Base-by-base conservation (phyloP, 1,284 basidiomycete genomes). In the Ceratobasidium sp. region DNA sequence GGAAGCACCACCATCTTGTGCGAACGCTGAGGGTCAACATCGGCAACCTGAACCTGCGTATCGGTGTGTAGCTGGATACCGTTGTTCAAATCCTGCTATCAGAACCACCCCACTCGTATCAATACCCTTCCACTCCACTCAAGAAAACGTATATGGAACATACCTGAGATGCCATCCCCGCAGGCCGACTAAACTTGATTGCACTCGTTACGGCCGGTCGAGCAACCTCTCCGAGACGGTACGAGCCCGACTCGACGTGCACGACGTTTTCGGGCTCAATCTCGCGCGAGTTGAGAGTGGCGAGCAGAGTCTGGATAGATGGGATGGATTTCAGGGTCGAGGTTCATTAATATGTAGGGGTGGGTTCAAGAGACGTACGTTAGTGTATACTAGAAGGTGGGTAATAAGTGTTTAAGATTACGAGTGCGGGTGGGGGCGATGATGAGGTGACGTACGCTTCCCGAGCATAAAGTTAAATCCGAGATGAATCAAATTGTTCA, bases 391-490 rank as follows among this genome's bases (percentile, higher is more conserved):
- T 76, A 59, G 4, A 18, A 62, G 14, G 18, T 35, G 60, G 30
- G 35, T 14, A 75, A 18, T 52, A 57, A 64, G 38, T 4, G 71
- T 75, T n/a, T 50, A 18, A 10, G 2, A 1, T 65, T 18, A 12
- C 18, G 14, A 12, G 18, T 50, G 6, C 7, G 23, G 3, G n/a
- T 4, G 7, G 0, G 30, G 23, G 20, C 18, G 44, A 30, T n/a
- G n/a, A n/a, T n/a, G n/a, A n/a, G 18, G 57, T 10, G 14, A 80
- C 81, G 60, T 71, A 83, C 84, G 82, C 80, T 84, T 84, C 35
- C 84, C 84, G 77, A 84, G 81, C 68, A 83, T 81, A 81, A 82
- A 84, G 80, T 83, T 84, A 78, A 84, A 83, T 60, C 81, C 81
- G 38, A 84, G 70, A 82, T 83, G 84, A 23, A 84, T 68, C 73